Evolutionary conservation across 495 filamentous ascomycete genomes (phyloP), one percentile per base, ranked within the genome.

Genomic region (Cryomyces minteri): DNA sequence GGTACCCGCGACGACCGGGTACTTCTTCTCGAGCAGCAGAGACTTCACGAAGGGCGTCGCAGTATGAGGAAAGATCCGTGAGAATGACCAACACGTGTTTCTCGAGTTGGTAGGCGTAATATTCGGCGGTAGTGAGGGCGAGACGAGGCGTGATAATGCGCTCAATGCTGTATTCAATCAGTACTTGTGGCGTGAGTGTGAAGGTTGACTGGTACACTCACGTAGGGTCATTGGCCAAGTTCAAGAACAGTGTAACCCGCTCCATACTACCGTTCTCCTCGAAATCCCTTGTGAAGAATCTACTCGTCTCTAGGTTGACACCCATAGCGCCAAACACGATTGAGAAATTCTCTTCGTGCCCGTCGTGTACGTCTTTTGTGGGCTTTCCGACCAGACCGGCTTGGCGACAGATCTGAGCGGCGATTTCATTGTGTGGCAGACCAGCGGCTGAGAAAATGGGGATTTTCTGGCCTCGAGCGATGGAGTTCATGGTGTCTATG

Each of bases 401-500:
- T 65, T 99, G 92, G 53, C 92, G 77, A 71, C 84, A 92, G 62
- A 99, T 96, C 63, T 92, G 84, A 40, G 92, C 92, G 44, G 92
- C 92, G 54, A 99, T 94, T 67, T 99, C 92, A 65, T 96, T 95
- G 65, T 99, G 92, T 5, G 92, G 92, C 44, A 99, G 72, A 86
- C 92, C 92, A 44, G 92, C 79, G 40, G 92, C 87, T 5, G 92
- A 96, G 77, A 99, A 99, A 58, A 99, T 99, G 45, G 92, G 92
- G 51, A 99, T 99, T 72, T 99, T 99, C 66, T 99, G 92, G 48
- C 92, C 92, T 71, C 92, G 87, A 52, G 92, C 90, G 62, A 99
- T 88, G 48, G 92, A 96, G 76, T 99, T 99, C 92, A 99, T 99
- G 38, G 88, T 95, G 63, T 99, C 92, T 57, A 99, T 99, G 57